phyloP scores from a whole-genome alignment of 2,329 filamentous ascomycete genomes.

The Penicillium sp. region DNA sequence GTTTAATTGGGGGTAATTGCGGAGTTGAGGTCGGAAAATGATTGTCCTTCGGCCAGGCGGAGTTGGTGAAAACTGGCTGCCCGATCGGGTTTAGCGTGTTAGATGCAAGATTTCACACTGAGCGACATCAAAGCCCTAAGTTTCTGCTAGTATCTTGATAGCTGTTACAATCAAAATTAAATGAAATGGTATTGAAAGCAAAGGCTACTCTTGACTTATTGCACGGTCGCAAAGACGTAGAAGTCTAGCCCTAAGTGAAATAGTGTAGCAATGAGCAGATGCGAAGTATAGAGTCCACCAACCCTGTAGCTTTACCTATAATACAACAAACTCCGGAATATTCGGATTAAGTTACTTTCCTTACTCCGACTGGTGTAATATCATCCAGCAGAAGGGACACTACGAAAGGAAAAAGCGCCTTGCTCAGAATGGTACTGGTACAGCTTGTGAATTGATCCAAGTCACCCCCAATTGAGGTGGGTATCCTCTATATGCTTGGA shows the following conservation, averaged over 20 bases:
- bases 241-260: background rate
- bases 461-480: constrained; percentile 24
- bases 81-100: constrained; percentile 28
- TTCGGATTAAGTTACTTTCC: background rate
- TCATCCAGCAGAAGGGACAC: background rate
- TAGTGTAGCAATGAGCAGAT: background rate
- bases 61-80: constrained; percentile 24
- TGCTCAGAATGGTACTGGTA: constrained; percentile 31
- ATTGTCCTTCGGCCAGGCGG: constrained; percentile 19
- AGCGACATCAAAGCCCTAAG: background rate
- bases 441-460: constrained; percentile 41
- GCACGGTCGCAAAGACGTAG: background rate
- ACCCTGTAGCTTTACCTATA: background rate
- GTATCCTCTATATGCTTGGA: constrained; percentile 43
- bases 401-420: background rate
- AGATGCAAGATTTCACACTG: constrained; percentile 9
- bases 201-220: background rate
- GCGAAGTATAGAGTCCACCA: background rate
- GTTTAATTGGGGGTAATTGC: constrained; percentile 5
- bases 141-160: background rate
- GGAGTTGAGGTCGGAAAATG: constrained; percentile 13
- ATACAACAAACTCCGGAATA: background rate
- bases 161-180: background rate
- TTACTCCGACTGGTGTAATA: background rate
- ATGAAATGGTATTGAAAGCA: too few species aligned